A percentile compares a stretch with the other conserved stretches of the same genome.
Evolutionary conservation across 1,284 basidiomycete species (phyloP).

Genomic region (Cryptococcus sp.): DNA sequence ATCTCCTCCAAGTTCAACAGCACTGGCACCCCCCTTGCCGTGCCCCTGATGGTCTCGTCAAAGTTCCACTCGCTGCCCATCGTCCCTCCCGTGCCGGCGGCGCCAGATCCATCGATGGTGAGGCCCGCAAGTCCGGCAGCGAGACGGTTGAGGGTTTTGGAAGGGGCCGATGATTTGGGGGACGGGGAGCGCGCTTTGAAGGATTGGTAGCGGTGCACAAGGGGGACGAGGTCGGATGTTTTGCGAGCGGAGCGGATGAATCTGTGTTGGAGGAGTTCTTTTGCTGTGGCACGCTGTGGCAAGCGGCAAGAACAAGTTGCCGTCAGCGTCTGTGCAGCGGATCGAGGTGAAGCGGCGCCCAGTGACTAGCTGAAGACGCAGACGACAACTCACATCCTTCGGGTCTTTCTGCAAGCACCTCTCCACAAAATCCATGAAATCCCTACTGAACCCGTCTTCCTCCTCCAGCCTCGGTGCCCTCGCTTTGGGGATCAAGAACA

Average conservation of each 20-base stretch:
- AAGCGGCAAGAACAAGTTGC: no score
- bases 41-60: conserved; percentile 59
- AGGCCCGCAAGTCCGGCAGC: conserved; percentile 25
- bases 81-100: conserved; percentile 50
- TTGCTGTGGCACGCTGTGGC: conserved; percentile 83
- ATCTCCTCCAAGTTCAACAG: conserved; percentile 54
- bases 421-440: conserved; percentile 90
- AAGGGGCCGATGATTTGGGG: conserved; percentile 19
- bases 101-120: conserved; percentile 23
- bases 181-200: conserved; percentile 15
- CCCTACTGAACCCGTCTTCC: conserved; percentile 61
- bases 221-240: conserved; percentile 75
- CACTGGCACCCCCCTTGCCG: conserved; percentile 64
- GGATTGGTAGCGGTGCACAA: conserved; percentile 72
- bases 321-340: conserved; percentile 13
- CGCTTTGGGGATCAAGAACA: conserved; percentile 84
- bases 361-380: background rate
- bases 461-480: conserved; percentile 89
- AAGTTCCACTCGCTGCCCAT: conserved; percentile 93
- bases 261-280: conserved; percentile 83
- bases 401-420: conserved; percentile 93
- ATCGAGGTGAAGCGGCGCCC: background rate
- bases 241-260: conserved; percentile 83
- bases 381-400: conserved; percentile 60
- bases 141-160: conserved; percentile 29